These are phyloP conservation scores for Colletotrichum spinosum DNA, from an alignment of 2,329 filamentous ascomycete genomes.

Conservation along the genomic window DNA sequence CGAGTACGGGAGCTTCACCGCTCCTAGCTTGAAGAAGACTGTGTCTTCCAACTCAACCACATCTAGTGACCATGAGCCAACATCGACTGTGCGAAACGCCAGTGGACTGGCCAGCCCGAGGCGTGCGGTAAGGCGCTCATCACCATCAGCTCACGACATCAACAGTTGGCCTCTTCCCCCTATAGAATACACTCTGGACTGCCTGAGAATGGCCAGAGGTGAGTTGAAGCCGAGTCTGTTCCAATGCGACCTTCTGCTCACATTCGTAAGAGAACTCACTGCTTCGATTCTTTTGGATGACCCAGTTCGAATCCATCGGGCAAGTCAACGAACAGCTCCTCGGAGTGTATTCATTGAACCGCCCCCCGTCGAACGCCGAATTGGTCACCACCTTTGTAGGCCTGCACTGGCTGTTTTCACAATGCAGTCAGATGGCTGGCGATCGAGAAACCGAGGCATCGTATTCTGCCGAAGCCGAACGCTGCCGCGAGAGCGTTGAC, in stretches of 20 bases:
- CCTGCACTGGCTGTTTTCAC: neutral
- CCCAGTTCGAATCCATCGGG: neutral
- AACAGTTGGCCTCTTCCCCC: no score
- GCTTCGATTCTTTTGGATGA: slow-evolving; percentile 4
- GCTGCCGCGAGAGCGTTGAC: neutral
- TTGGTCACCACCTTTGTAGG: neutral
- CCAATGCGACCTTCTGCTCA: neutral
- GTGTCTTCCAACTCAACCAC: no score
- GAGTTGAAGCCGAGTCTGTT: neutral
- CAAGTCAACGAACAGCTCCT: neutral
- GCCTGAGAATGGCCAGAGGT: neutral
- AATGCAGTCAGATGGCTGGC: neutral
- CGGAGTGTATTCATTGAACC: neutral
- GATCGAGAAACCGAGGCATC: neutral
- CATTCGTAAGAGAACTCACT: neutral
- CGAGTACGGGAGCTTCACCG: no score
- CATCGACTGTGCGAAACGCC: no score
- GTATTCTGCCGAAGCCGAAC: neutral
- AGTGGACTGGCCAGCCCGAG: no score
- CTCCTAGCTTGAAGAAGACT: no score
- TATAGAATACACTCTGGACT: no score
- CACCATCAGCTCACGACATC: no score
- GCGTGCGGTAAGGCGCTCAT: no score
- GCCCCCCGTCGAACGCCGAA: neutral
- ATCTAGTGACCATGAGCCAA: no score